Evolutionary conservation across 2,329 filamentous ascomycete genomes (phyloP).

Genomic region (Zelopaecilomyces penicillatus): DNA sequence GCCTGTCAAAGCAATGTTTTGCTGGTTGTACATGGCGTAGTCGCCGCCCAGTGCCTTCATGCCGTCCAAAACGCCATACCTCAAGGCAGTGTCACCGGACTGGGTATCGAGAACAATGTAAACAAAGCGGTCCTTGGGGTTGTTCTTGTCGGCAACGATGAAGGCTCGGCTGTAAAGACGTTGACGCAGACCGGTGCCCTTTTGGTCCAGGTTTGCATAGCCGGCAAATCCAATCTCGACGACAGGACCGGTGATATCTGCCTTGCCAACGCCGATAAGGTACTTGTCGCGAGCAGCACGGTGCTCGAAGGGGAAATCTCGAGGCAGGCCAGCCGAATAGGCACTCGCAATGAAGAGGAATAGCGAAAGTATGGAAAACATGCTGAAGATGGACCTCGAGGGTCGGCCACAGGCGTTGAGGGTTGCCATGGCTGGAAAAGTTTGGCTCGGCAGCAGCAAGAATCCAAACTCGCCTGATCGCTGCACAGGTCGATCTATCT

Average conservation of each 20-base stretch:
- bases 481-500: no score
- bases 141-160: conserved; percentile 63
- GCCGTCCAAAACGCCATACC: conserved; percentile 76
- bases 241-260: conserved; percentile 61
- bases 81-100: conserved; percentile 80
- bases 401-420: neutral
- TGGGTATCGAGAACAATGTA: conserved; percentile 84
- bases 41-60: conserved; percentile 60
- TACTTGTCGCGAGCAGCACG: conserved; percentile 28
- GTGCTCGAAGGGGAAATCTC: conserved; percentile 4
- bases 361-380: conserved; percentile 7
- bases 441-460: neutral
- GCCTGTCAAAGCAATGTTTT: conserved; percentile 82
- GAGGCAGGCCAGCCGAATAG: neutral
- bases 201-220: conserved; percentile 78
- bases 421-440: conserved; percentile 8
- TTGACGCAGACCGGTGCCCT: conserved; percentile 77
- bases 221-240: conserved; percentile 89
- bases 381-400: conserved; percentile 2
- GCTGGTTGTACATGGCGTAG: conserved; percentile 65
- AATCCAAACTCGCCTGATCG: no score
- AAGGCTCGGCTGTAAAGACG: conserved; percentile 84
- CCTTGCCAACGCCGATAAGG: conserved; percentile 48
- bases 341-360: conserved; percentile 8
- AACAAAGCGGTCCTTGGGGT: conserved; percentile 64